phyloP scores from a whole-genome alignment of 352 stramenopile genomes.

The Halophytophthora polymorphica region DNA sequence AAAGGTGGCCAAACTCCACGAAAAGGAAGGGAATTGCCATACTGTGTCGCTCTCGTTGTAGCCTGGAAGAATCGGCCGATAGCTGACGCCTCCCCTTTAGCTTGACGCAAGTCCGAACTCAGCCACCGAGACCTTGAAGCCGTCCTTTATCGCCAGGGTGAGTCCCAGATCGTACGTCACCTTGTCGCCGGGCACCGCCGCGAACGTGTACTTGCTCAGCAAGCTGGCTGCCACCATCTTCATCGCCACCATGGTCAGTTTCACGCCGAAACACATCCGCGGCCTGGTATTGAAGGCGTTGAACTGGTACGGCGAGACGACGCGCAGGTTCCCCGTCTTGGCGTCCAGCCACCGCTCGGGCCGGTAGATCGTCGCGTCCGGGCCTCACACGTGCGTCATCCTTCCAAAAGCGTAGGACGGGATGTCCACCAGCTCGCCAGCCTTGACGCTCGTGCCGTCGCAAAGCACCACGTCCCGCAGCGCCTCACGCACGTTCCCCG shows the following conservation, averaged over 20 bases:
- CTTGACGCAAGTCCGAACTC: background rate
- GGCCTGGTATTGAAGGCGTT: conserved; percentile 40
- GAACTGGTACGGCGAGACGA: conserved; percentile 45
- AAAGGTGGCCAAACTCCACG: too few relatives aligned
- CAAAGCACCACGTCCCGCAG: conserved; percentile 43
- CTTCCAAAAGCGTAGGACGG: conserved; percentile 41
- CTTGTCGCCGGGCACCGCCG: conserved; percentile 20
- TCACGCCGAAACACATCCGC: conserved; percentile 43
- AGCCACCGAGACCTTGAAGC: conserved; percentile 16
- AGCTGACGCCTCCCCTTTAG: too few relatives aligned
- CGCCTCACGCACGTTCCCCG: conserved; percentile 43
- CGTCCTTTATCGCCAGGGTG: conserved; percentile 32
- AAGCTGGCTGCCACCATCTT: conserved; percentile 32
- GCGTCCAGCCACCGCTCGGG: conserved; percentile 50
- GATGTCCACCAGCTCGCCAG: conserved; percentile 37
- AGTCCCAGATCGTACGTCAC: conserved; percentile 31
- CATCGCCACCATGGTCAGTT: conserved; percentile 41
- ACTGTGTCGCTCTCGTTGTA: too few relatives aligned
- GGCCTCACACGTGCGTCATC: conserved; percentile 41
- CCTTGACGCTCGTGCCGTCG: conserved; percentile 44
- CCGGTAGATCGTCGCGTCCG: conserved; percentile 44
- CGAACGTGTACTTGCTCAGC: conserved; percentile 32
- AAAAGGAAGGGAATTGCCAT: too few relatives aligned
- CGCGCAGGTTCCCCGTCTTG: conserved; percentile 10
- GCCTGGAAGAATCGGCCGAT: too few relatives aligned